These are phyloP conservation scores for Gossypium schwendimanii DNA, from an alignment of 441 rosid genomes.

Conservation along the genomic window DNA sequence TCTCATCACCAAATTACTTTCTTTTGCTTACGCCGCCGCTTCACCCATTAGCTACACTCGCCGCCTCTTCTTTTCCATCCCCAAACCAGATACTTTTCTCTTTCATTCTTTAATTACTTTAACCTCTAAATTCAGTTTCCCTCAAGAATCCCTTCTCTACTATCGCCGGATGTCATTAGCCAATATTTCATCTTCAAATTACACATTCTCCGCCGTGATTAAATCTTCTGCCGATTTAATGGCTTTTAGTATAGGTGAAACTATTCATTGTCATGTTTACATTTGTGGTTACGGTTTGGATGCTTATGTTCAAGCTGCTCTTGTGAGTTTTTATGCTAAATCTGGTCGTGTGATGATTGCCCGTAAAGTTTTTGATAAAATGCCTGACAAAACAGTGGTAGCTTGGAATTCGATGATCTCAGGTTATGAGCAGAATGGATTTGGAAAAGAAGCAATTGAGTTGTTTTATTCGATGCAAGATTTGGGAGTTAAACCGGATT, in stretches of 20 bases:
- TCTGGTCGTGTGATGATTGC: slow-evolving; percentile 40
- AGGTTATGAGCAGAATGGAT: slow-evolving; percentile 73
- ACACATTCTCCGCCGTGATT: slow-evolving; percentile 64
- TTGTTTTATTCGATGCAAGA: slow-evolving; percentile 52
- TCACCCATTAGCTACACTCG: slow-evolving; percentile 43
- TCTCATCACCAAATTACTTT: slow-evolving; percentile 68
- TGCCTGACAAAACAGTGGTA: slow-evolving; percentile 57
- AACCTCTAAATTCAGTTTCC: slow-evolving; percentile 43
- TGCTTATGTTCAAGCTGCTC: slow-evolving; percentile 56
- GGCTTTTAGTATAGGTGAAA: slow-evolving; percentile 36
- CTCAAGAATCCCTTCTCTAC: slow-evolving; percentile 40
- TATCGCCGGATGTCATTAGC: slow-evolving; percentile 45
- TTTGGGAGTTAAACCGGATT: slow-evolving; percentile 46
- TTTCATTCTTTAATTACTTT: slow-evolving; percentile 54
- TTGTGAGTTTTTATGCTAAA: slow-evolving; percentile 50
- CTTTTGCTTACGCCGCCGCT: slow-evolving; percentile 49
- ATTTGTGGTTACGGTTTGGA: slow-evolving; percentile 49
- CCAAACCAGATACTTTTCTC: slow-evolving; percentile 64
- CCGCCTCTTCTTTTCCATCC: slow-evolving; percentile 42
- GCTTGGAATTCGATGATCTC: slow-evolving; percentile 87
- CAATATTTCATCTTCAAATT: slow-evolving; percentile 42
- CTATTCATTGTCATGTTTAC: slow-evolving; percentile 51
- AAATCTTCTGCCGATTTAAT: slow-evolving; percentile 62
- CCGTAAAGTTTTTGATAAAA: slow-evolving; percentile 59
- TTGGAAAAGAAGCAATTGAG: slow-evolving; percentile 48